phyloP scores from a whole-genome alignment of 1,284 basidiomycete genomes.

The Mycena citricolor region DNA sequence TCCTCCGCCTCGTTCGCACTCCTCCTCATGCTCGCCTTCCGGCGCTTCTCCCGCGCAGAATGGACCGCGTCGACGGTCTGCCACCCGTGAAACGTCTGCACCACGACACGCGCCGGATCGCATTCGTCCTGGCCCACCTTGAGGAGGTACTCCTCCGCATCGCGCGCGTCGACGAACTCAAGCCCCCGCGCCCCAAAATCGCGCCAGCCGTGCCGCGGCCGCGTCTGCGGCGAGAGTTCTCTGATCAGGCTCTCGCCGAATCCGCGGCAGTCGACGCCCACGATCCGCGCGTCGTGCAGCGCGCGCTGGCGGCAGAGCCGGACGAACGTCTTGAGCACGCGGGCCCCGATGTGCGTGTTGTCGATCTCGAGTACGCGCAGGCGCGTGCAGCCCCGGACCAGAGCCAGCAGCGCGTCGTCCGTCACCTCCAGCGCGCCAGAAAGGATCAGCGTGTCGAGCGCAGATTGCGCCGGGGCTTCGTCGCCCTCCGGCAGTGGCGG shows the following conservation, averaged over 20 bases:
- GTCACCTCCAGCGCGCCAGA: conserved; percentile 67
- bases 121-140: conserved; percentile 70
- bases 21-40: conserved; percentile 44
- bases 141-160: conserved; percentile 54
- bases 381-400: conserved; percentile 64
- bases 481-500: conserved; percentile 35
- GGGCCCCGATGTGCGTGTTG: conserved; percentile 69
- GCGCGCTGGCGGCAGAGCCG: conserved; percentile 49
- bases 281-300: conserved; percentile 53
- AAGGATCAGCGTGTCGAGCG: conserved; percentile 72
- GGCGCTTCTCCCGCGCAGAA: conserved; percentile 59
- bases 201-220: conserved; percentile 72
- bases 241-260: conserved; percentile 63
- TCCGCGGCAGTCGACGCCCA: conserved; percentile 75
- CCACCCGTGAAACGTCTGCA: conserved; percentile 89
- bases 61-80: conserved; percentile 75
- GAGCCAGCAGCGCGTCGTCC: conserved; percentile 59
- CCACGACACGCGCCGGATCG: conserved; percentile 64
- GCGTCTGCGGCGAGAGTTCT: conserved; percentile 53
- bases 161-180: conserved; percentile 64
- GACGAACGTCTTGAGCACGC: conserved; percentile 70
- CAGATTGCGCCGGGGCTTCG: conserved; percentile 50
- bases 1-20: conserved; percentile 38
- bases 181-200: conserved; percentile 67
- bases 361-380: conserved; percentile 74